Percentiles rank a stretch among this genome's conserved stretches.
Conservation (phyloP, 225 moss, liverwort and hornwort species). For the Pleurozium schreberi region DNA sequence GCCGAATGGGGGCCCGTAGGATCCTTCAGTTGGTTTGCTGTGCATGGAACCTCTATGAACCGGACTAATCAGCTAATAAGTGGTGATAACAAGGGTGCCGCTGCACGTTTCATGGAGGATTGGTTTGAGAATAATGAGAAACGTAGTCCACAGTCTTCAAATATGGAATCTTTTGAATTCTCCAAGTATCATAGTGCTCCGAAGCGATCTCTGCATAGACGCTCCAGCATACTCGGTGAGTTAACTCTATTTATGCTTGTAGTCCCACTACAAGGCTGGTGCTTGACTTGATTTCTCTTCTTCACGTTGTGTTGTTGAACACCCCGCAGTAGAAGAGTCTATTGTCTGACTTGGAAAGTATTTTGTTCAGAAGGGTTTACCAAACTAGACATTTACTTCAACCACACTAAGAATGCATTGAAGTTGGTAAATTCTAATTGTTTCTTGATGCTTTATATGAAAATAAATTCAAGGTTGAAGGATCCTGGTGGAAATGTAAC, state of each 20-base stretch:
- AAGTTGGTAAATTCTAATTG: not conserved
- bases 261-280: not conserved
- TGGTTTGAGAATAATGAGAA: slow-evolving; percentile 42
- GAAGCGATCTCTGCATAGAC: slow-evolving; percentile 19
- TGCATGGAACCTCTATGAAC: slow-evolving; percentile 99
- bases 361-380: not conserved
- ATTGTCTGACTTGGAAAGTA: not conserved
- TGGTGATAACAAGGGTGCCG: slow-evolving; percentile 97
- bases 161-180: slow-evolving; percentile 15
- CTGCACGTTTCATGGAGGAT: slow-evolving; percentile 96
- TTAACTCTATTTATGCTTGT: not conserved
- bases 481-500: not conserved
- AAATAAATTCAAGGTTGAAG: not conserved
- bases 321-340: not conserved
- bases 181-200: slow-evolving; percentile 4
- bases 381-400: not conserved
- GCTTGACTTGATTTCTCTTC: not conserved
- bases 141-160: slow-evolving; percentile 7
- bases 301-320: not conserved
- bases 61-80: slow-evolving; percentile 84
- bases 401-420: not conserved
- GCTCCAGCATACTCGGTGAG: slow-evolving; percentile 39
- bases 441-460: not conserved
- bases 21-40: slow-evolving; percentile 94
- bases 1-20: slow-evolving; percentile 90